Conservation (phyloP, 148 eudicot genomes). For the Fallopia convolvulus region DNA sequence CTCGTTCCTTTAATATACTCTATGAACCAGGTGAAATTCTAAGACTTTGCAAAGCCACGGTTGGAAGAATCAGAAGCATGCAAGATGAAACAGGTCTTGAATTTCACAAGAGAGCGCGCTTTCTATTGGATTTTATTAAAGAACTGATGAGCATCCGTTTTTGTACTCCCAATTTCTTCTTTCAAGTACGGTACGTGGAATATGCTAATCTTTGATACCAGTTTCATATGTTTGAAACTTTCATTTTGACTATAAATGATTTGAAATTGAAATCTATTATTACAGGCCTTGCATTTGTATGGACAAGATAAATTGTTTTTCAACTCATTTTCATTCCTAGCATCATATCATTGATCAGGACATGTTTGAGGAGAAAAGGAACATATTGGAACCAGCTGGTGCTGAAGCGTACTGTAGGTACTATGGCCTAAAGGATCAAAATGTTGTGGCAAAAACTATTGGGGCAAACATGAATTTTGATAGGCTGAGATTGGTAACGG, state of each 20-base stretch:
- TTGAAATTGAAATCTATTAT: background rate
- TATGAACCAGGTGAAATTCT: conserved; percentile 29
- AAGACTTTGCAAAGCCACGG: conserved; percentile 36
- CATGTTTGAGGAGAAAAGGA: conserved; percentile 99
- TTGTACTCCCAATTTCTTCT: conserved; percentile 49
- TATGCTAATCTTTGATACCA: background rate
- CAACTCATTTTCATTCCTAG: background rate
- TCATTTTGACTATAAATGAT: background rate
- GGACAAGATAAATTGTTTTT: background rate
- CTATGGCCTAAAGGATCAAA: conserved; percentile 76
- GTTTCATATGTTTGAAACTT: background rate
- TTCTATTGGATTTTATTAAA: conserved; percentile 32
- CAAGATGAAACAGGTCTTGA: conserved; percentile 29
- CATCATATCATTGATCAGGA: conserved; percentile 35
- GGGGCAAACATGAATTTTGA: conserved; percentile 99
- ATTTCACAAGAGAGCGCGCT: conserved; percentile 21
- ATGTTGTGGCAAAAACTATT: conserved; percentile 75
- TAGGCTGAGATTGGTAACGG: conserved; percentile 85
- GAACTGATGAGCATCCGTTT: conserved; percentile 51
- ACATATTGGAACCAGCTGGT: conserved; percentile 97
- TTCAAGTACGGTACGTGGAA: conserved; percentile 54
- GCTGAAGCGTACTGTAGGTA: conserved; percentile 98
- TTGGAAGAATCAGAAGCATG: conserved; percentile 32
- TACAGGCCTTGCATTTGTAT: conserved; percentile 47
- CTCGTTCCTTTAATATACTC: conserved; percentile 22